Evolutionary conservation across 495 filamentous ascomycete species (phyloP), one percentile per base, ranked within the genome.

Genomic region (Lepraria neglecta): DNA sequence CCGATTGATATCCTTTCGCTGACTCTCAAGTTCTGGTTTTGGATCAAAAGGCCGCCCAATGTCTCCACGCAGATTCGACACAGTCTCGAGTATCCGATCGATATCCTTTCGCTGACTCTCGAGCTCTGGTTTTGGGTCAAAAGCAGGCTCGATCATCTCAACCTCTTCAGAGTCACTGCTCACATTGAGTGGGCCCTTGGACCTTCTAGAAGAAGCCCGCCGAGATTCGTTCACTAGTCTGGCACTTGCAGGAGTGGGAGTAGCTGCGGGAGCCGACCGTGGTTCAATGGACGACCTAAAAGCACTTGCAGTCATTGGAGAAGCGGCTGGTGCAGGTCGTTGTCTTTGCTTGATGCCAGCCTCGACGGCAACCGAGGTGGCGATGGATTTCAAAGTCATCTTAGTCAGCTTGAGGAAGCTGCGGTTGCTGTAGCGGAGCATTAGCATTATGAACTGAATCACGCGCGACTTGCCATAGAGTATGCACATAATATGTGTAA

Each of bases 371-470:
- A 38, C 19, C 10, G 28, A 42, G 7, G 52, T 48, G 14, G 45
- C 33, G 21, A 52, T 30, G 27, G 53, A 57, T 43, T 35, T 56
- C n/a, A 62, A 19, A 6, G 38, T 51, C 60, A 62, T 57, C 31
- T 62, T 58, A 15, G 52, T 31, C 30, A 62, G 53, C 42, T 62
- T 58, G 7, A 62, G 44, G 44, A 57, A 62, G 54, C 46, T 58
- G 31, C 60, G 53, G 30, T 62, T 57, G 19, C 15, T 53, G 10
- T 42, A 24, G 14, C 24, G 21, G 19, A 21, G 10, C 6, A 21
- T 53, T n/a, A 53, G 51, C 3, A 38, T 2, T 24, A 24, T 24
- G 24, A 24, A 24, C 24, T 24, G 24, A 24, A 24, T 24, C 24
- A 24, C 24, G 24, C 24, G 24, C 24, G 24, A 24, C 24, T 31